Percentiles rank a stretch among this genome's conserved stretches.
Evolutionary conservation across 2,329 filamentous ascomycete genomes (phyloP).

Genomic region (Thelonectria discophora): DNA sequence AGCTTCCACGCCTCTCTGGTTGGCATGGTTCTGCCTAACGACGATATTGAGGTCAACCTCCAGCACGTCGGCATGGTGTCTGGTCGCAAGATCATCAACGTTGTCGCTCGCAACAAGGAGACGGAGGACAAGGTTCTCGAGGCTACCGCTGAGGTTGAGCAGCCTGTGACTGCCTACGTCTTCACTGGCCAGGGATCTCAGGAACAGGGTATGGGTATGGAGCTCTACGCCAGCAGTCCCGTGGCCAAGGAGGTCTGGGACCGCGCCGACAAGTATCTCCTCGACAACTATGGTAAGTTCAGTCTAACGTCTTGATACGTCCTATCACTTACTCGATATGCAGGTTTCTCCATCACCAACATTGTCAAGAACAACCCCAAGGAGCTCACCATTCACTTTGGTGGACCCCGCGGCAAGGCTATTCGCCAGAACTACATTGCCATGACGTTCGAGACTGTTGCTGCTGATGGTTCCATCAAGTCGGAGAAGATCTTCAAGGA

Average conservation of each 20-base stretch:
- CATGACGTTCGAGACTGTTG: conserved; percentile 99
- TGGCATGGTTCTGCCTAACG: conserved; percentile 98
- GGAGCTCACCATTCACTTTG: conserved; percentile 98
- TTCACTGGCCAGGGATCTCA: conserved; percentile 99
- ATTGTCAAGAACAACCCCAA: conserved; percentile 99
- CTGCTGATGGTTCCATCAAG: conserved; percentile 89
- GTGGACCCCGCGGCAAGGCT: conserved; percentile 93
- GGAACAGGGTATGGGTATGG: conserved; percentile 99
- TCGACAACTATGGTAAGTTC: conserved; percentile 92
- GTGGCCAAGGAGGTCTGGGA: conserved; percentile 99
- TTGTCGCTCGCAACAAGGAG: conserved; percentile 94
- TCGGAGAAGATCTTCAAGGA: conserved; percentile 99
- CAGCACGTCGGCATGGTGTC: conserved; percentile 98
- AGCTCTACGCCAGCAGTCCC: conserved; percentile 90
- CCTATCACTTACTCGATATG: conserved; percentile 18
- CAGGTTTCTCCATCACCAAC: conserved; percentile 94
- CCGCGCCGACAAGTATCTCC: conserved; percentile 94
- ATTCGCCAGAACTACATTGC: conserved; percentile 99
- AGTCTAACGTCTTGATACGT: too few species aligned
- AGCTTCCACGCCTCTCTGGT: conserved; percentile 97
- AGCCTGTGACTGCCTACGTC: conserved; percentile 95
- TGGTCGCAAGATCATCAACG: conserved; percentile 99
- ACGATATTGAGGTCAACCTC: conserved; percentile 92
- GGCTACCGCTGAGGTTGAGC: conserved; percentile 96
- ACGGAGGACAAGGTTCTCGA: conserved; percentile 96